Evolutionary conservation across 2,329 filamentous ascomycete genomes (phyloP).

Genomic region (Pyrenophora teres): DNA sequence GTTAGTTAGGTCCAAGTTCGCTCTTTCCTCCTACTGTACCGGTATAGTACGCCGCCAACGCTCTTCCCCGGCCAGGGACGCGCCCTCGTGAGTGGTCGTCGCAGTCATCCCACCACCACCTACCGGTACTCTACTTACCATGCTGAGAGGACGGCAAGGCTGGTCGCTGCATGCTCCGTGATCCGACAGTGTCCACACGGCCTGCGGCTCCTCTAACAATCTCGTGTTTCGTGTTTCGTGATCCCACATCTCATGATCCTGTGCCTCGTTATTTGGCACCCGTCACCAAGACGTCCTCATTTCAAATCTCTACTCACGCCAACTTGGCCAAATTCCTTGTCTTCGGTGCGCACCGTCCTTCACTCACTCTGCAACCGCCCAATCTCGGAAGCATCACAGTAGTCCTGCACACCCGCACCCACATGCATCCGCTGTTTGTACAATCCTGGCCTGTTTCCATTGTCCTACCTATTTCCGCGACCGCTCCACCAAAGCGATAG

Average conservation of each 20-base stretch:
- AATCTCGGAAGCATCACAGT: too few species aligned
- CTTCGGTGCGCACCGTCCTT: too few species aligned
- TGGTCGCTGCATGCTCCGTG: neutral
- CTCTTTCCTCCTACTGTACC: neutral
- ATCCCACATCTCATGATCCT: neutral
- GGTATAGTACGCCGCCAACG: neutral
- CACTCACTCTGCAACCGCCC: too few species aligned
- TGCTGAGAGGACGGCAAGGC: too few species aligned
- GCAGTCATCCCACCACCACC: too few species aligned
- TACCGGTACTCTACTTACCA: too few species aligned
- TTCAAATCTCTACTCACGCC: too few species aligned
- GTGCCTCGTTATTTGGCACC: neutral
- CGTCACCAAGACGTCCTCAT: too few species aligned
- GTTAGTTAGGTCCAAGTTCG: neutral
- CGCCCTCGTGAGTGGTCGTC: neutral
- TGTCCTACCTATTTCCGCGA: constrained; percentile 9
- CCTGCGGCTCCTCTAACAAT: neutral
- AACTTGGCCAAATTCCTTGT: too few species aligned
- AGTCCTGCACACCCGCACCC: too few species aligned
- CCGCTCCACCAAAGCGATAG: constrained; percentile 17
- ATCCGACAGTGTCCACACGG: neutral
- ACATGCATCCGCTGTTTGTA: constrained; percentile 15
- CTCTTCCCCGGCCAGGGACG: neutral
- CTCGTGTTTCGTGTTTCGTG: constrained; percentile 12
- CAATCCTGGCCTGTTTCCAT: constrained; percentile 8